Conservation (phyloP, 2,329 filamentous ascomycete species). For the Stachybotrys elegans region DNA sequence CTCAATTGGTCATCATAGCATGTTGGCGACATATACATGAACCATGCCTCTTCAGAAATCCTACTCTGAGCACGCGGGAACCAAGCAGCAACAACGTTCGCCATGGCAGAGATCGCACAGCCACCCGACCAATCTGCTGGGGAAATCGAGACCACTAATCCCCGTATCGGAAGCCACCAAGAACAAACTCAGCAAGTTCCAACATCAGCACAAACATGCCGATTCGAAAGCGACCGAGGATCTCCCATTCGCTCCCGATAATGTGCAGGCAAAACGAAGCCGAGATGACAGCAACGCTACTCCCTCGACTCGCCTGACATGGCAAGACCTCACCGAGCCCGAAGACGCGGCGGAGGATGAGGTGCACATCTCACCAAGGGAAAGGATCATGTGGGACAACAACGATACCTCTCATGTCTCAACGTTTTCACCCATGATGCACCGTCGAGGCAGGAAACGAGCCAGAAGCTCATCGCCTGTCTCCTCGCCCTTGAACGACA, state of each 20-base stretch:
- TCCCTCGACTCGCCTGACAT: constrained; percentile 47
- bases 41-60: constrained; percentile 36
- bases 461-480: constrained; percentile 69
- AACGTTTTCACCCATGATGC: constrained; percentile 42
- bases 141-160: constrained; percentile 32
- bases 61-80: constrained; percentile 30
- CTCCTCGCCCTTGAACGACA: constrained; percentile 57
- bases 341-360: constrained; percentile 35
- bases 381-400: constrained; percentile 57
- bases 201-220: constrained; percentile 25
- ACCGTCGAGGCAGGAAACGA: constrained; percentile 56
- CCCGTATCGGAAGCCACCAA: constrained; percentile 55
- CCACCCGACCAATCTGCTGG: constrained; percentile 35
- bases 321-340: constrained; percentile 53
- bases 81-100: constrained; percentile 26
- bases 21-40: no score
- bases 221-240: constrained; percentile 10
- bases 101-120: constrained; percentile 53
- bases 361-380: constrained; percentile 50
- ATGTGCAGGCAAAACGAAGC: constrained; percentile 10
- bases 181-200: constrained; percentile 56
- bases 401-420: constrained; percentile 35
- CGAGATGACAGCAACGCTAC: constrained; percentile 29
- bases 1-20: no score
- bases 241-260: constrained; percentile 10